A percentile compares a stretch with the other conserved stretches of the same genome.
phyloP scores from a whole-genome alignment of 2,329 filamentous ascomycete species.

The Atkinsonella hypoxylon region DNA sequence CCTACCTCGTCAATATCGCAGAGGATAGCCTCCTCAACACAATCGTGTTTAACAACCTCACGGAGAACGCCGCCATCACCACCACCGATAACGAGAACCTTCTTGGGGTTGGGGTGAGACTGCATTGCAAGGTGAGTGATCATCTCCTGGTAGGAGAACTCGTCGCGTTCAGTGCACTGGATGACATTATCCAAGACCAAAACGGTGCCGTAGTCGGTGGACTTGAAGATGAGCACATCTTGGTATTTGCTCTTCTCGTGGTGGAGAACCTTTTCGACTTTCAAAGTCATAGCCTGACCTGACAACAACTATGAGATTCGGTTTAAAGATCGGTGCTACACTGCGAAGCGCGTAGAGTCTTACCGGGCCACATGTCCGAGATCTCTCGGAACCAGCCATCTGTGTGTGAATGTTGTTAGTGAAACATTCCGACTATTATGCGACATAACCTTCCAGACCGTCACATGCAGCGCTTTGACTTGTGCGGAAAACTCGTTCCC shows the following conservation, averaged over 20 bases:
- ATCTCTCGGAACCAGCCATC: constrained; percentile 99
- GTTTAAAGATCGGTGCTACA: neutral
- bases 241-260: constrained; percentile 99
- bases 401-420: constrained; percentile 24
- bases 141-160: constrained; percentile 99
- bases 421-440: neutral
- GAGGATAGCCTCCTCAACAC: constrained; percentile 87
- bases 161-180: constrained; percentile 95
- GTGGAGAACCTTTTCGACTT: constrained; percentile 94
- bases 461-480: no score
- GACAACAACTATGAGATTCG: constrained; percentile 6
- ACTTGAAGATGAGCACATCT: constrained; percentile 98
- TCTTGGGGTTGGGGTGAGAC: constrained; percentile 96
- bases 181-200: constrained; percentile 98
- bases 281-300: constrained; percentile 97
- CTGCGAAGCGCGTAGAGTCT: constrained; percentile 8
- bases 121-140: constrained; percentile 98
- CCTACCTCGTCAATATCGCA: constrained; percentile 93
- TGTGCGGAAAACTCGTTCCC: no score
- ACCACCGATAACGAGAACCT: constrained; percentile 94
- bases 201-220: constrained; percentile 90
- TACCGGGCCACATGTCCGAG: constrained; percentile 90
- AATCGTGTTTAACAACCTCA: constrained; percentile 98
- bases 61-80: constrained; percentile 95
- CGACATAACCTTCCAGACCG: no score